Conservation (phyloP, 2,329 filamentous ascomycete species). For the Trichoderma aggressivum region DNA sequence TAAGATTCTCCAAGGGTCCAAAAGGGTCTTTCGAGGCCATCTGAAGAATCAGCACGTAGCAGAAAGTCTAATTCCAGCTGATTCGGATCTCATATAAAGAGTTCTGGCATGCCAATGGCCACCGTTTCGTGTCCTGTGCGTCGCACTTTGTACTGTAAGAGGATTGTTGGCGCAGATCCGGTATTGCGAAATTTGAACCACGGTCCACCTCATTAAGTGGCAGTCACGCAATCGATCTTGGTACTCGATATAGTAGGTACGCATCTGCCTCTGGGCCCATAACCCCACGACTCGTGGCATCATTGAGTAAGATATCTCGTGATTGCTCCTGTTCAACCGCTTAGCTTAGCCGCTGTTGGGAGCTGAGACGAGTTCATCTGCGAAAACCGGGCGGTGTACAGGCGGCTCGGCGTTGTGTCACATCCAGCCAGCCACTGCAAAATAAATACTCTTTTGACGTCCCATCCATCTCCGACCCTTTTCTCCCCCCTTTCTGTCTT, state of each 20-base stretch:
- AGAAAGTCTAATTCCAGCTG: neutral
- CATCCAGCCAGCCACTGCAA: neutral
- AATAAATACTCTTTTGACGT: slow-evolving; percentile 1
- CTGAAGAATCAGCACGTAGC: neutral
- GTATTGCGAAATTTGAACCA: slow-evolving; percentile 20
- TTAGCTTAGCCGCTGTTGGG: neutral
- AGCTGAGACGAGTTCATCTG: neutral
- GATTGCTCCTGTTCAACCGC: neutral
- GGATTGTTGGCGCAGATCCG: slow-evolving; percentile 8
- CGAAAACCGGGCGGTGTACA: neutral
- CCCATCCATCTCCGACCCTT: neutral
- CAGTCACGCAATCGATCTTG: slow-evolving; percentile 14
- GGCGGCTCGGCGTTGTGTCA: neutral
- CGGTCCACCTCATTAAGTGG: slow-evolving; percentile 20
- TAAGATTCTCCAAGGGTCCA: neutral
- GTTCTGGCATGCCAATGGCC: neutral
- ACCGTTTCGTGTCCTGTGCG: neutral
- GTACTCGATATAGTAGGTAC: neutral
- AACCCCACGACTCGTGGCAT: slow-evolving; percentile 16
- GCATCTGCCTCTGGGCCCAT: neutral
- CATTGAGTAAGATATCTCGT: slow-evolving; percentile 14
- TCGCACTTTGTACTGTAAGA: neutral
- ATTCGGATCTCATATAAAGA: neutral
- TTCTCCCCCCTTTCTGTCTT: neutral
- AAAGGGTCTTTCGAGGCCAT: neutral